Base-by-base conservation (phyloP, 257 asterid genomes). In the Solanum sparsipilum region DNA sequence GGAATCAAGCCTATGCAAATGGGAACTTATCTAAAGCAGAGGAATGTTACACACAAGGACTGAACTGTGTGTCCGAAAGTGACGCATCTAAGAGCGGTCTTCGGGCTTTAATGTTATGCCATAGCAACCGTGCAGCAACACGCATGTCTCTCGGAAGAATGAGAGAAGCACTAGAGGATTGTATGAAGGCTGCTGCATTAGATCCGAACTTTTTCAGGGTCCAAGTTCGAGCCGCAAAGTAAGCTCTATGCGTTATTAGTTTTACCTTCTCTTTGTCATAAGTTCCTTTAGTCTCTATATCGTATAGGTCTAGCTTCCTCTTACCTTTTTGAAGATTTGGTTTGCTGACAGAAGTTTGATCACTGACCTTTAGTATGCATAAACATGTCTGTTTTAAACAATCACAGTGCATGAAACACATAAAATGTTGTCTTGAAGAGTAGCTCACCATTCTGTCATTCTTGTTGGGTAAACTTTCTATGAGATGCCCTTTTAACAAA, bases 91-190 rank as follows among this genome's bases (percentile, higher is more conserved):
- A 92, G 90, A 93, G 95, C 92, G 92, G 95, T 90, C 95, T 91
- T 29, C 94, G 94, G 91, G 98, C 96, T 91, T 89, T 95, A 56
- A 92, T 94, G 99, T 89, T 97, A 91, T 97, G 99, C 92, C 94
- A 92, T 90, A 97, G 99, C 92, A 97, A 97, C 90, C 99, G 98
- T 73, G 99, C 99, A 36, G 99, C 99, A 38, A 92, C 99, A 31
- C 96, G 95, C 23, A 95, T 97, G 94, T 93, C 98, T 86, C 99
- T 96, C 90, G 99, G 98, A 87, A 95, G 98, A 87, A 88, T 93
- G 90, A 92, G 95, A 92, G 98, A 95, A 85, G 99, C 99, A 81
- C 90, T 97, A 84, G 94, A 96, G 88, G 99, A 97, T 91, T 97
- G 99, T 90, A 81, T 83, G 90, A 93, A 92, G 90, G 99, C 99